phyloP scores from a whole-genome alignment of 805 yeast species.

The Candida chilensis region DNA sequence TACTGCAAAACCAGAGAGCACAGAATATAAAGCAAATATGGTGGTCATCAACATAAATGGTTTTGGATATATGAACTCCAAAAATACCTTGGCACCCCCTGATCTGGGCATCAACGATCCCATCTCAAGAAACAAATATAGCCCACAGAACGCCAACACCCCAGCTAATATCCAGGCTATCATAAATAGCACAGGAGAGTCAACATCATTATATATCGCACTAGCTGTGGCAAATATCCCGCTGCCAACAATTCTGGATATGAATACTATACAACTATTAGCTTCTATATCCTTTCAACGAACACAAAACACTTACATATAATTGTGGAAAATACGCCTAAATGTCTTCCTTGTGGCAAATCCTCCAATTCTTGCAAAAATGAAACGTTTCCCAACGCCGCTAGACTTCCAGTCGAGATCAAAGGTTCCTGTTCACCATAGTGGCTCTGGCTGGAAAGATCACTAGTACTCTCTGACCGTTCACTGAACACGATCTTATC shows the following conservation, averaged over 20 bases:
- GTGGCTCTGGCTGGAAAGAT: too few relatives aligned
- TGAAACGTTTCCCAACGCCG: too few relatives aligned
- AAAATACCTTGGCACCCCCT: slow-evolving; percentile 69
- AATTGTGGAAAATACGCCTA: slow-evolving; percentile 61
- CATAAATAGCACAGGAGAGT: slow-evolving; percentile 54
- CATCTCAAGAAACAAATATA: slow-evolving; percentile 57
- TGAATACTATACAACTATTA: slow-evolving; percentile 23
- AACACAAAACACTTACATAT: slow-evolving; percentile 11
- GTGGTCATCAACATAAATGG: slow-evolving; percentile 49
- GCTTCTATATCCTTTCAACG: neutral
- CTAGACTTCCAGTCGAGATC: too few relatives aligned
- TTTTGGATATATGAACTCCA: slow-evolving; percentile 55
- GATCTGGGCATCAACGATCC: slow-evolving; percentile 66
- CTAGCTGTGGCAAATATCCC: slow-evolving; percentile 73
- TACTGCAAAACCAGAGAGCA: slow-evolving; percentile 41
- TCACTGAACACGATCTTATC: too few relatives aligned
- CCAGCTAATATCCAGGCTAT: slow-evolving; percentile 58
- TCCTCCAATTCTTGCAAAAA: too few relatives aligned
- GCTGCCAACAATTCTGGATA: slow-evolving; percentile 67
- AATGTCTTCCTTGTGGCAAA: slow-evolving; percentile 66
- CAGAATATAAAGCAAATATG: slow-evolving; percentile 33
- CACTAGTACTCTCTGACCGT: too few relatives aligned
- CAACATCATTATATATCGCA: slow-evolving; percentile 55
- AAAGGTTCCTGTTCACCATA: too few relatives aligned
- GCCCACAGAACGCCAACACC: slow-evolving; percentile 54